Percentiles rank a stretch among this genome's conserved stretches.
Evolutionary conservation across 2,329 filamentous ascomycete species (phyloP).

Genomic region (Lasiodiplodia hormozganensis): DNA sequence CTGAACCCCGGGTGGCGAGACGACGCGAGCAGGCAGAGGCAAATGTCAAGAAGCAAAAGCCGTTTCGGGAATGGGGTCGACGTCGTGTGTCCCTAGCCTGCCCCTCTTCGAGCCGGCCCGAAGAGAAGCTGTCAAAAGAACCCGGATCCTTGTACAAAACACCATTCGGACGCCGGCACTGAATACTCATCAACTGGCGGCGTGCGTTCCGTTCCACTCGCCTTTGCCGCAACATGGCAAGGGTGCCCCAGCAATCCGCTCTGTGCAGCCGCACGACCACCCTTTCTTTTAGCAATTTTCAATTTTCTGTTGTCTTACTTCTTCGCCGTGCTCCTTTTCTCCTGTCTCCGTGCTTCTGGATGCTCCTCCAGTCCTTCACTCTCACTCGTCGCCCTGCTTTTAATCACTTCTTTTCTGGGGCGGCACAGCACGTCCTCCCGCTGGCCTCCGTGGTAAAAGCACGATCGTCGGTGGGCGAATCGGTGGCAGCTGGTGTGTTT

Average conservation of each 20-base stretch:
- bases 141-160: conserved; percentile 1
- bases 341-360: background rate
- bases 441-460: conserved; percentile 6
- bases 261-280: background rate
- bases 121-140: conserved; percentile 11
- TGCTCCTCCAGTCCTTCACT: background rate
- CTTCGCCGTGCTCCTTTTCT: background rate
- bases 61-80: background rate
- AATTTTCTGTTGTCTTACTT: background rate
- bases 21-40: background rate
- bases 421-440: conserved; percentile 20
- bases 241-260: background rate
- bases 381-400: conserved; percentile 21
- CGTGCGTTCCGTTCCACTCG: background rate
- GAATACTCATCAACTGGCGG: background rate
- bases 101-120: conserved; percentile 20
- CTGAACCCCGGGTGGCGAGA: background rate
- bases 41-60: background rate
- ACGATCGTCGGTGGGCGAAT: conserved; percentile 16
- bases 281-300: background rate
- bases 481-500: background rate
- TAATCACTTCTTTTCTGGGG: background rate
- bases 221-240: background rate
- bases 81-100: conserved; percentile 1
- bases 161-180: background rate